Base-by-base conservation (phyloP, 192 early-diverging fungal genomes). In the Chytriomyces confervae region DNA sequence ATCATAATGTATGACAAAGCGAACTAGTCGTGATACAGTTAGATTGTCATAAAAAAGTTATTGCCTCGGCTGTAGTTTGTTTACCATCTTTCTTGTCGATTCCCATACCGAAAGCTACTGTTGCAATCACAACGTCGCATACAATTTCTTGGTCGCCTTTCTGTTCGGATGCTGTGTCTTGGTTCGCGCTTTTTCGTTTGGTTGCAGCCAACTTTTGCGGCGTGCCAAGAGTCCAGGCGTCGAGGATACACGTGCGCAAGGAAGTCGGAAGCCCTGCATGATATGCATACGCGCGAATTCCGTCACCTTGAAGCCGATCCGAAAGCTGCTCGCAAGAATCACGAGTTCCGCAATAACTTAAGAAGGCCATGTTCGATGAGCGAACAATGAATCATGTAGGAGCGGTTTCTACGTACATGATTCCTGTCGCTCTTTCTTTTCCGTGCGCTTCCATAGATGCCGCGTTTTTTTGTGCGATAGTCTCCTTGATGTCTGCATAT, bases 1-100 rank as follows among this genome's bases (percentile, higher is more conserved):
- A 23, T 93, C 93, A 79, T 92, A 93, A 76, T 99, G 97, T 9
- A 97, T 92, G 3, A 99, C 95, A 83, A 94, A 97, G 8, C 96
- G 93, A 20, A 99, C 96, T 78, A 29, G 11, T 71, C 8, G n/a
- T 47, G 29, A 46, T 45, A 3, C 10, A 11, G 29, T 64, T 16
- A 64, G 62, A 64, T 24, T 27, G 27, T 1, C 10, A 27, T 2
- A 64, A 27, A 36, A 36, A 4, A 3, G 4, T 36, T 36, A 36
- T 27, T 27, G 36, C 36, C 36, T 36, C 36, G 3, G 36, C 1
- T 36, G 0, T 0, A 18, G 61, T 48, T 18, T 16, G 13, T 66
- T 20, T 20, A 78, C 77, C 77, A 67, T 96, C 91, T 20, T 91
- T 83, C 83, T 99, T 99, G 85, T 99, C 96, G 46, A 97, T 96